Conservation (phyloP, 2,329 filamentous ascomycete genomes). For the Pseudovirgaria hyperparasitica region DNA sequence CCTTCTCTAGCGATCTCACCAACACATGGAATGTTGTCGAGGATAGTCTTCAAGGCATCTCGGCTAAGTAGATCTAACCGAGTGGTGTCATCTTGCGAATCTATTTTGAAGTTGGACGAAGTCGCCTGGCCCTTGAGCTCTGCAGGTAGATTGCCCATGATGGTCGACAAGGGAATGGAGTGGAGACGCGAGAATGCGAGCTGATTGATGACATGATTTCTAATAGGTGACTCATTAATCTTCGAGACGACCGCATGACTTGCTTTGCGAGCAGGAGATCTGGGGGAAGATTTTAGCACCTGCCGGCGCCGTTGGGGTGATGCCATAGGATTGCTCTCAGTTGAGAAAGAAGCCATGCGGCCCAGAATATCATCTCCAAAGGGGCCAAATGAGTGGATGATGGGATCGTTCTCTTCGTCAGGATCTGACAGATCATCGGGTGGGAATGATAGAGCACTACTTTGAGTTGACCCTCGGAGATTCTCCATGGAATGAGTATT, state of each 20-base stretch:
- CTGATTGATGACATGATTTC: slow-evolving; percentile 89
- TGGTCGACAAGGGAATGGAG: slow-evolving; percentile 79
- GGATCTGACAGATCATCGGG: slow-evolving; percentile 55
- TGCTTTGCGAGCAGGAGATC: slow-evolving; percentile 18
- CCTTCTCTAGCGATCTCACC: slow-evolving; percentile 82
- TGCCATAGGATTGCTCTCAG: slow-evolving; percentile 17
- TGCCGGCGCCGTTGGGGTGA: slow-evolving; percentile 17
- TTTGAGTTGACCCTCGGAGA: slow-evolving; percentile 7
- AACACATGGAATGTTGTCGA: slow-evolving; percentile 65
- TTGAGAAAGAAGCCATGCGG: slow-evolving; percentile 66
- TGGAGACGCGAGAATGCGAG: slow-evolving; percentile 88
- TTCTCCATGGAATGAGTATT: slow-evolving; percentile 12
- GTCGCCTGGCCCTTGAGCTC: slow-evolving; percentile 30
- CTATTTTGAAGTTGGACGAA: slow-evolving; percentile 12
- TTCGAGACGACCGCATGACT: slow-evolving; percentile 11
- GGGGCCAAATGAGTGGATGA: slow-evolving; percentile 83
- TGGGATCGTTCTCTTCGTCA: slow-evolving; percentile 88
- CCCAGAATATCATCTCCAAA: slow-evolving; percentile 78
- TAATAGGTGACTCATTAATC: slow-evolving; percentile 37
- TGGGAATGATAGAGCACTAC: slow-evolving; percentile 16
- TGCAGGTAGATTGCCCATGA: slow-evolving; percentile 74
- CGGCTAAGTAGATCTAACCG: slow-evolving; percentile 16
- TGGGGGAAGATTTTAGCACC: slow-evolving; percentile 14
- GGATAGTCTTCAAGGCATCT: slow-evolving; percentile 51
- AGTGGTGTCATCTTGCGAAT: slow-evolving; percentile 9